Base-by-base conservation (phyloP, 768 basidiomycete genomes). In the Naganishia friedmannii region DNA sequence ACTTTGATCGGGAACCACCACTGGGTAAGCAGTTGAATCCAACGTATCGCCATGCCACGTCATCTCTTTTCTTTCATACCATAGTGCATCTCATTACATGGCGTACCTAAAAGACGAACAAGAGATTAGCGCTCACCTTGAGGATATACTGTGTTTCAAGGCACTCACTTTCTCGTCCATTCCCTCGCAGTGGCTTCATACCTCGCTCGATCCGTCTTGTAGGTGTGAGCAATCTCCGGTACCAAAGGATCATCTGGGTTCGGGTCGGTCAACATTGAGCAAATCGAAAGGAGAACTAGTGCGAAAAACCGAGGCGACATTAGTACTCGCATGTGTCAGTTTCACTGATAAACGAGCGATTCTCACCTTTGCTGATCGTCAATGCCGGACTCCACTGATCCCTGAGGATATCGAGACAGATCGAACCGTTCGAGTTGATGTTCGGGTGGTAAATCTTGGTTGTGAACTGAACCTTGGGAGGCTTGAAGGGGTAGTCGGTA, bases 381-480 rank as follows among this genome's bases (percentile, higher is more conserved):
- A 98, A 84, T 54, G 96, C 96, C 58, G 96, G 96, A 72, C 91
- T 93, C 96, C 96, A 99, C 81, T 98, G 96, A 82, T 99, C 96
- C 83, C 94, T 86, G 80, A 99, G 84, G 79, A 99, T 99, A 83
- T 99, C 96, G 77, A 99, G 84, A 83, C 95, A 99, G 83, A 99
- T 98, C 73, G 92, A 94, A 51, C 96, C 96, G 78, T 99, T 99
- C 76, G 95, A 92, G 82, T 99, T 99, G 93, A 99, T 97, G 86
- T 98, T 98, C 42, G 95, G 95, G 83, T 98, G 95, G 83, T 97
- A 98, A 77, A 97, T 97, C 90, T 96, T 97, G 80, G 96, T 98
- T 75, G 93, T 95, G 83, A 99, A 99, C 85, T 90, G 90, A 84
- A 99, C 93, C 87, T 99, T 99, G 83, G 96, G 96, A 53, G 96